Base-by-base conservation (phyloP, 179 eudicot species). In the Spinacia oleracea region DNA sequence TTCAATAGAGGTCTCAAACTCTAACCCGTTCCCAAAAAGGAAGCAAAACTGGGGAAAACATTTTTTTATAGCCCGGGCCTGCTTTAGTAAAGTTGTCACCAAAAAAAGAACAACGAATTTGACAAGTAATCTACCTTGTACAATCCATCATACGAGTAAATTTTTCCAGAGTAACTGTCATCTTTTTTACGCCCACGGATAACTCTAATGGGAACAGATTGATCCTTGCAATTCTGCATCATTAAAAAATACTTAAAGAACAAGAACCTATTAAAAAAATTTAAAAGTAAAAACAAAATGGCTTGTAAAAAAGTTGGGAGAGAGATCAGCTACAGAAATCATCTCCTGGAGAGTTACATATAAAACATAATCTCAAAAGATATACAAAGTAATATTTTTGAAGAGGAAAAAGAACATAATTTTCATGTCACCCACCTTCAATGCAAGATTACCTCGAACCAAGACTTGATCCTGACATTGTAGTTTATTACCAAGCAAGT, bases 221-320 rank as follows among this genome's bases (percentile, higher is more conserved):
- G 86, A 78, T 84, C 85, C 85, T 84, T 79, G 70, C 76, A 77
- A 72, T 86, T 86, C 89, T 86, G 86, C 76, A 65, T 40, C 34
- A 23, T 64, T 16, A 42, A 43, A 69, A 77, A 66, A 27, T 18
- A 50, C 6, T 27, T 20, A 32, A 53, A 67, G 55, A 34, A 53
- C 42, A 67, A 56, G 32, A 55, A 31, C 31, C 70, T 50, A 80
- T 9, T 29, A 31, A 14, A 23, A 48, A 31, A 68, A 20, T 18
- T n/a, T n/a, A n/a, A n/a, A n/a, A n/a, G n/a, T n/a, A n/a, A n/a
- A n/a, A 21, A 27, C 34, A 1, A 46, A 40, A 27, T 20, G 2
- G 16, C 31, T 59, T n/a, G 32, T 23, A 15, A 72, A 64, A 67
- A 14, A 16, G 46, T 0, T 53, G 8, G 43, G 27, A 46, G 56